Percentiles rank a stretch among this genome's conserved stretches.
phyloP scores from a whole-genome alignment of 2,329 filamentous ascomycete species.

The Sporothrix curviconia region DNA sequence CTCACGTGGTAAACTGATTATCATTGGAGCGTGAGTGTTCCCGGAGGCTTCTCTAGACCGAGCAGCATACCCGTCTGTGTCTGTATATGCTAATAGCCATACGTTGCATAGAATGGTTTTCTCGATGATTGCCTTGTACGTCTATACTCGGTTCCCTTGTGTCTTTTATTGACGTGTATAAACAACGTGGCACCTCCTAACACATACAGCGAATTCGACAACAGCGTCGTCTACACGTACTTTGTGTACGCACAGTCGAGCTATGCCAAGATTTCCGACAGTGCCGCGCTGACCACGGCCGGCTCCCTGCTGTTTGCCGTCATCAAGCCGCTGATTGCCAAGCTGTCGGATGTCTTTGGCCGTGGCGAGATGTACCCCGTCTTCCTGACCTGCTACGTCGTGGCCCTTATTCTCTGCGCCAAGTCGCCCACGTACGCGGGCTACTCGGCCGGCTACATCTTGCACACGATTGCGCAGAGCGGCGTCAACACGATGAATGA shows the following conservation, averaged over 20 bases:
- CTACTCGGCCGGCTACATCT: slow-evolving; percentile 48
- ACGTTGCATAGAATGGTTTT: neutral
- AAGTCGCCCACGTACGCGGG: slow-evolving; percentile 42
- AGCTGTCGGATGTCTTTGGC: slow-evolving; percentile 55
- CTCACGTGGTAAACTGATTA: neutral
- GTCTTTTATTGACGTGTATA: no score
- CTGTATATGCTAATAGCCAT: neutral
- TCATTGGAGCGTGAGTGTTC: neutral
- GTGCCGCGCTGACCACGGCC: slow-evolving; percentile 27
- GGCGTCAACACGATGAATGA: slow-evolving; percentile 56
- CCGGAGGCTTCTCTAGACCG: neutral
- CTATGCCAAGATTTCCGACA: slow-evolving; percentile 27
- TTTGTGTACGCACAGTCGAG: slow-evolving; percentile 29
- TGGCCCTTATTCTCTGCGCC: slow-evolving; percentile 54
- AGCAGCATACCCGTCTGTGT: neutral
- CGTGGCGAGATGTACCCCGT: slow-evolving; percentile 49
- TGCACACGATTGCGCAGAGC: slow-evolving; percentile 53
- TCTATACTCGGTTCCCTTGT: no score
- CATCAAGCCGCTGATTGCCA: slow-evolving; percentile 54
- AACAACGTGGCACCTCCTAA: no score
- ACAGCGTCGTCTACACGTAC: slow-evolving; percentile 26
- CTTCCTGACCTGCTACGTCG: slow-evolving; percentile 42
- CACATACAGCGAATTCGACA: slow-evolving; percentile 27
- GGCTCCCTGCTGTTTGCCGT: slow-evolving; percentile 40
- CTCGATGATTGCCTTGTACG: slow-evolving; percentile 11